Conservation (phyloP, 108 stramenopile species). For the Aurantiochytrium sp. region DNA sequence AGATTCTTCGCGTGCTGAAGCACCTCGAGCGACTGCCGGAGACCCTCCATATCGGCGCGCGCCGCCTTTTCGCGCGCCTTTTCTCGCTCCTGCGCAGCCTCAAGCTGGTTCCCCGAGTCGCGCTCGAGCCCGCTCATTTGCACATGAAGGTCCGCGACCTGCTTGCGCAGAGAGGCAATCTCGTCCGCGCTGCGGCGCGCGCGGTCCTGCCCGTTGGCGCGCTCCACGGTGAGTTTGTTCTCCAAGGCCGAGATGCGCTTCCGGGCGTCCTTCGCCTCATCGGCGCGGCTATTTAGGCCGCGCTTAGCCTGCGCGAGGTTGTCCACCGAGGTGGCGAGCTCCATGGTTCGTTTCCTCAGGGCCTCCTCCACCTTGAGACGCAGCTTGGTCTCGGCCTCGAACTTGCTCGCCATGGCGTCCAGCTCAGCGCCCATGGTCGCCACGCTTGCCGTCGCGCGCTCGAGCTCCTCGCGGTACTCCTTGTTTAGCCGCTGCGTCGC, state of each 20-base stretch:
- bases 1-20: not conserved
- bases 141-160: not conserved
- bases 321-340: not conserved
- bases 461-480: not conserved
- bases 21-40: not conserved
- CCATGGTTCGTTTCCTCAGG: not conserved
- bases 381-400: not conserved
- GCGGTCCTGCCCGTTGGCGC: not conserved
- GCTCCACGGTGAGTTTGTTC: not conserved
- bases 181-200: not conserved
- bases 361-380: not conserved
- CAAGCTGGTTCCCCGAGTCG: not conserved
- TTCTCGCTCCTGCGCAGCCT: not conserved
- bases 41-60: not conserved
- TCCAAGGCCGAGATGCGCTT: not conserved
- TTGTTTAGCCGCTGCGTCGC: not conserved
- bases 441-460: not conserved
- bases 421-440: not conserved
- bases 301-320: not conserved
- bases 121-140: not conserved
- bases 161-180: not conserved
- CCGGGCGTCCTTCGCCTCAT: not conserved
- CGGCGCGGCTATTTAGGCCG: not conserved
- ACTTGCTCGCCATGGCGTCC: not conserved
- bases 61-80: not conserved